phyloP scores from a whole-genome alignment of 2,329 filamentous ascomycete genomes.

The Aspergillus thermomutatus region DNA sequence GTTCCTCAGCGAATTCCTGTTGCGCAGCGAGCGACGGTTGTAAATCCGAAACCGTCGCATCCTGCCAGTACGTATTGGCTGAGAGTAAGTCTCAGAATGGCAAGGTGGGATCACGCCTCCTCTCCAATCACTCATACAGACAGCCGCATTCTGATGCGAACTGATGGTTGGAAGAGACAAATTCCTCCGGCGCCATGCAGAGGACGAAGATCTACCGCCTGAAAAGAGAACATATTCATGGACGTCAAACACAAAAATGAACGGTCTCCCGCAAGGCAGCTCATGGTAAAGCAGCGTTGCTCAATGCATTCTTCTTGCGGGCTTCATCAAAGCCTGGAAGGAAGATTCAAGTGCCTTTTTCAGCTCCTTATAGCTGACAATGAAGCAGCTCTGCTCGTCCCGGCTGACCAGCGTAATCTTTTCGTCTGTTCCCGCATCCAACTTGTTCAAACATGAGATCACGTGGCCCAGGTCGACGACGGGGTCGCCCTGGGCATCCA shows the following conservation, averaged over 20 bases:
- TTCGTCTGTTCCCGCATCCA: constrained; percentile 87
- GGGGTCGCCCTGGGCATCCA: constrained; percentile 78
- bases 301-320: constrained; percentile 35
- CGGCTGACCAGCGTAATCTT: constrained; percentile 80
- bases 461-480: constrained; percentile 87
- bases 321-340: constrained; percentile 56
- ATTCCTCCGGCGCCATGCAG: too few species aligned
- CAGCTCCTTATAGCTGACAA: constrained; percentile 87
- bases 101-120: neutral
- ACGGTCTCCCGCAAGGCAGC: neutral
- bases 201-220: neutral
- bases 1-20: neutral
- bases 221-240: neutral
- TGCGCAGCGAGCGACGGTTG: neutral
- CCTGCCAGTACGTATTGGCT: neutral
- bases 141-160: neutral
- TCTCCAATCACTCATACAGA: neutral
- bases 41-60: neutral
- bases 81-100: neutral
- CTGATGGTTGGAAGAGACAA: neutral
- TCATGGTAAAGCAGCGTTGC: neutral
- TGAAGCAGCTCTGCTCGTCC: constrained; percentile 84
- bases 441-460: constrained; percentile 79
- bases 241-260: constrained; percentile 7
- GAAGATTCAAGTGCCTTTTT: constrained; percentile 62